These are phyloP conservation scores for Aureobasidium zeae DNA, from an alignment of 2,329 filamentous ascomycete genomes.

Conservation along the genomic window DNA sequence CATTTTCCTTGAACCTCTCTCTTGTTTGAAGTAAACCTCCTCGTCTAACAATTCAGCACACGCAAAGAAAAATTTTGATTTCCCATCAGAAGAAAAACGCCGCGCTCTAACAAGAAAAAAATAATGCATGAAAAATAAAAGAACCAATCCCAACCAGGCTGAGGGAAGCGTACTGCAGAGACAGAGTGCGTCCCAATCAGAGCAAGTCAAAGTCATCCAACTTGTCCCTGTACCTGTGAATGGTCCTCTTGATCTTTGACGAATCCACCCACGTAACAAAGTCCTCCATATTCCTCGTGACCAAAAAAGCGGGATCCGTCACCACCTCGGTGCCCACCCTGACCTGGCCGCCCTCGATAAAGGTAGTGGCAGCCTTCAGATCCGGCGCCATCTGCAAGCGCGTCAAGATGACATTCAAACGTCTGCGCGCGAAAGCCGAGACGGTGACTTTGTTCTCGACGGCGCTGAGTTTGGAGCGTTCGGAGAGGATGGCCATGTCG, in stretches of 20 bases:
- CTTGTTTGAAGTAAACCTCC: no score
- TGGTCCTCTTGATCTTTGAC: conserved; percentile 94
- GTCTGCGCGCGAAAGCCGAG: conserved; percentile 52
- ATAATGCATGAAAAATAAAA: no score
- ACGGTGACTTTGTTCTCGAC: conserved; percentile 88
- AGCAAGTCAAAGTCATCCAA: conserved; percentile 91
- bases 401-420: conserved; percentile 66
- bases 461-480: conserved; percentile 51
- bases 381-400: conserved; percentile 85
- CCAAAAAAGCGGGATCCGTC: conserved; percentile 80
- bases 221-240: conserved; percentile 89
- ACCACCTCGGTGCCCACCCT: conserved; percentile 83
- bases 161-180: no score
- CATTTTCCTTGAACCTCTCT: no score
- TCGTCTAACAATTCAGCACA: no score
- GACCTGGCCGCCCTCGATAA: conserved; percentile 92
- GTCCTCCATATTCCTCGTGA: conserved; percentile 85
- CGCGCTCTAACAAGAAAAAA: no score
- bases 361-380: conserved; percentile 66
- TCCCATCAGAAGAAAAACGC: no score
- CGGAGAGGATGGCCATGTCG: conserved; percentile 73
- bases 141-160: no score
- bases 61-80: no score
- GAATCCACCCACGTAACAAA: conserved; percentile 94
- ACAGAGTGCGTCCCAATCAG: no score